Evolutionary conservation across 2,329 filamentous ascomycete genomes (phyloP), one percentile per base, ranked within the genome.

Genomic region (Sporothrix mexicana): DNA sequence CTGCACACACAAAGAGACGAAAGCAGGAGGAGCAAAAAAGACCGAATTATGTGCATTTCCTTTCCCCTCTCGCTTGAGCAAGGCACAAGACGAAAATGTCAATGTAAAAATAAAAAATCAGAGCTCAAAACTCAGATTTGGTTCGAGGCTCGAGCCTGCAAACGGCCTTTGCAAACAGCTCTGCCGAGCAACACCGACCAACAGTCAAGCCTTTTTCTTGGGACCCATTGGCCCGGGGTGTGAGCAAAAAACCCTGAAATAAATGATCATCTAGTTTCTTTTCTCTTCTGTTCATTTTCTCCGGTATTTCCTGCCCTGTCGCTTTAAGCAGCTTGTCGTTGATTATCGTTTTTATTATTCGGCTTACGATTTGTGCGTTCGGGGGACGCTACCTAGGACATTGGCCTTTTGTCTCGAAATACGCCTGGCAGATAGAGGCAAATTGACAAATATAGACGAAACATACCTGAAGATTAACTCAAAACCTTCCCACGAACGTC

Each of bases 101-200:
- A 30, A 9, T 47, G 4, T 12, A 66, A 66, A 12, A 12, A 62
- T 10, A 47, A 66, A 23, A 66, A 49, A 36, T 36, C 2, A 36
- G 3, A 36, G 7, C 30, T 36, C 30, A 36, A 36, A 36, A 36
- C 30, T 36, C 30, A 36, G 30, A 36, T 36, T 36, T 36, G 30
- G 30, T 36, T 36, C 30, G 30, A 36, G 30, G 30, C 51, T 55
- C 51, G 20, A 55, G 23, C 20, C 23, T 13, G n/a, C 45, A 67
- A 67, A 51, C 23, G 8, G 15, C 25, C 17, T 6, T 36, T 45
- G 12, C 15, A 15, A 23, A n/a, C n/a, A n/a, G 2, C 23, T 45
- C 36, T 67, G 64, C 64, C 23, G 64, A 49, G 64, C 64, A 51
- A 67, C 23, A 67, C 43, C 20, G 30, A 62, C 55, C 20, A 59